phyloP scores from a whole-genome alignment of 108 stramenopile species.

The Fragilariopsis cylindrus region DNA sequence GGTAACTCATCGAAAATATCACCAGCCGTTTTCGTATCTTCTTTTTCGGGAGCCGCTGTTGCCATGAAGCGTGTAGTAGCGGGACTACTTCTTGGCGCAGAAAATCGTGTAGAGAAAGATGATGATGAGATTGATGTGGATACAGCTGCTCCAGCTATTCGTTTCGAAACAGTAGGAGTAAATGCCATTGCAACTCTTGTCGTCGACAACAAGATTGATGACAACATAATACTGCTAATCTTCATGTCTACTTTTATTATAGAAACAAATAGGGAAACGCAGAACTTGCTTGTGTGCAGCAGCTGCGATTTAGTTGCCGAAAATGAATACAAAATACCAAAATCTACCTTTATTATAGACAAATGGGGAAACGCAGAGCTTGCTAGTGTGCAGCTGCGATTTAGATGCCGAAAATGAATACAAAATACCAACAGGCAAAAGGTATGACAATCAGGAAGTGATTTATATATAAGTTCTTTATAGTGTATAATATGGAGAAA shows the following conservation, averaged over 20 bases:
- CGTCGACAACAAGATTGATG: conserved; percentile 10
- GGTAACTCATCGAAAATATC: conserved; percentile 69
- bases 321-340: not conserved
- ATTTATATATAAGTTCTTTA: no score
- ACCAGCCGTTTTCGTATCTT: conserved; percentile 1
- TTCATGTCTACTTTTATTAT: not conserved
- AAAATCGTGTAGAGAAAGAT: conserved; percentile 10
- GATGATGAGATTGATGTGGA: not conserved
- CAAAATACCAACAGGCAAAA: not conserved
- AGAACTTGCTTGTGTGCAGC: not conserved
- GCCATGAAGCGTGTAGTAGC: conserved; percentile 30
- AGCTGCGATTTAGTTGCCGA: not conserved
- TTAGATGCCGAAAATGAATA: not conserved
- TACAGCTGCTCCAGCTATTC: not conserved
- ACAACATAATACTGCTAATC: conserved; percentile 5
- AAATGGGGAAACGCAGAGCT: not conserved
- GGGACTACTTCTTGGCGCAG: conserved; percentile 2
- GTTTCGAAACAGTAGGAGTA: not conserved
- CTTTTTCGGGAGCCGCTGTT: conserved; percentile 25
- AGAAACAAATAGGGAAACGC: not conserved
- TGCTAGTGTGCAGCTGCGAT: not conserved
- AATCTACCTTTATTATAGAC: not conserved
- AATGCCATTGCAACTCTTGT: conserved; percentile 14
- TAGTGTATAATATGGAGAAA: no score
- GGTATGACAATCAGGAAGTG: no score